Conservation (phyloP, 495 filamentous ascomycete genomes). For the Aspergillus conjunctus region DNA sequence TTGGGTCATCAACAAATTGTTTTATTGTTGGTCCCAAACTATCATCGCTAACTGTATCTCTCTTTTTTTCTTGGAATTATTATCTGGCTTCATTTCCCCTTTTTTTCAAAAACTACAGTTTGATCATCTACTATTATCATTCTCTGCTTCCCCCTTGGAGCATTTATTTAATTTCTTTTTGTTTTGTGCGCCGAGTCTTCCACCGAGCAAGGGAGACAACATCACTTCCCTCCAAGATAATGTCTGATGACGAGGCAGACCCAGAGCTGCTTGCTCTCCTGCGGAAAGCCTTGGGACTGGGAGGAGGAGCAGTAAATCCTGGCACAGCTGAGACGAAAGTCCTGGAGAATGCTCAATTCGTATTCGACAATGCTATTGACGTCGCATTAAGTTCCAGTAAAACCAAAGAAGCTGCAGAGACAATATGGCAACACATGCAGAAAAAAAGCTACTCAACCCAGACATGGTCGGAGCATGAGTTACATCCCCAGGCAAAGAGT, state of each 20-base stretch:
- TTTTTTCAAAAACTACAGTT: slow-evolving; percentile 2
- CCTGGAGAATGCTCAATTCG: slow-evolving; percentile 76
- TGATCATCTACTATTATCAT: not conserved
- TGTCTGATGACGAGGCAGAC: slow-evolving; percentile 91
- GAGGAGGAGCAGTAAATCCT: slow-evolving; percentile 53
- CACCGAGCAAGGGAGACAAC: not conserved
- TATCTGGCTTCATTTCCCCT: slow-evolving; percentile 4
- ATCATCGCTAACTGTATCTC: slow-evolving; percentile 11
- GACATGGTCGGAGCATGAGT: slow-evolving; percentile 82
- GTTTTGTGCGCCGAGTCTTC: not conserved
- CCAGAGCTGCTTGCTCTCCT: slow-evolving; percentile 85
- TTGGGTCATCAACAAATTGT: slow-evolving; percentile 26
- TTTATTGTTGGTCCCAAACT: slow-evolving; percentile 9
- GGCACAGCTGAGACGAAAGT: slow-evolving; percentile 71
- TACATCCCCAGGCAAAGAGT: slow-evolving; percentile 84
- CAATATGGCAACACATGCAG: slow-evolving; percentile 79
- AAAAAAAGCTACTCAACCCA: slow-evolving; percentile 79
- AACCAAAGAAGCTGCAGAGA: slow-evolving; percentile 77
- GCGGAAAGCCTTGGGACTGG: slow-evolving; percentile 71
- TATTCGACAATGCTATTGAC: slow-evolving; percentile 92
- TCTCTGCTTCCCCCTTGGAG: not conserved
- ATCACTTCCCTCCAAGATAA: slow-evolving; percentile 27
- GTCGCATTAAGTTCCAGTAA: slow-evolving; percentile 78
- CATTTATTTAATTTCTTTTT: not conserved
- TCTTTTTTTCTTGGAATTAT: slow-evolving; percentile 2